phyloP scores from a whole-genome alignment of 108 stramenopile species.

The Skeletonema costatum region DNA sequence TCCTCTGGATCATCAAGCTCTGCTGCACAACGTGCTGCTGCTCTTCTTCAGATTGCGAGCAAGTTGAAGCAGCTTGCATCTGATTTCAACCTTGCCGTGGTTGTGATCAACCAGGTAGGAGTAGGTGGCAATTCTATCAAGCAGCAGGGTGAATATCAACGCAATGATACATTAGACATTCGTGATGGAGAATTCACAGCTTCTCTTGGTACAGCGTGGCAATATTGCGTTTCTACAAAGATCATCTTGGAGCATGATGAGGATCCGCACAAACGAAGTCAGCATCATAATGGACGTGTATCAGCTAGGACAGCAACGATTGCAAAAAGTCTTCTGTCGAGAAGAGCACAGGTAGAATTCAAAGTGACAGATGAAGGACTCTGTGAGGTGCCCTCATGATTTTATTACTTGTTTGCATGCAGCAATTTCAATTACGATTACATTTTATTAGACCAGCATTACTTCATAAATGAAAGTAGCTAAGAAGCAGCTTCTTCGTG shows the following conservation, averaged over 20 bases:
- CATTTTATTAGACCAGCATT: background rate
- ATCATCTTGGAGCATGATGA: conserved; percentile 56
- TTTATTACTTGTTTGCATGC: background rate
- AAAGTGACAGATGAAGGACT: conserved; percentile 31
- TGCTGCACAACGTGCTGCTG: conserved; percentile 57
- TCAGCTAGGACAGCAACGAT: conserved; percentile 33
- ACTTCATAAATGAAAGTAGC: background rate
- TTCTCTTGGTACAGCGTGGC: conserved; percentile 84
- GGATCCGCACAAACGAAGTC: conserved; percentile 38
- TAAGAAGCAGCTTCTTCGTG: too few relatives aligned
- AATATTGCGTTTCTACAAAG: conserved; percentile 84
- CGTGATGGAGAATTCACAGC: conserved; percentile 57
- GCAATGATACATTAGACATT: conserved; percentile 17
- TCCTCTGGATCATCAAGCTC: conserved; percentile 4
- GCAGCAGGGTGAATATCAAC: background rate
- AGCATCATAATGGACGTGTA: background rate
- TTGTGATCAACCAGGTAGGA: conserved; percentile 84
- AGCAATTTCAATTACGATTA: background rate
- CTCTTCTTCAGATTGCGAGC: conserved; percentile 67
- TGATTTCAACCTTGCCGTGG: conserved; percentile 67
- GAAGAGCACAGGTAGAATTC: conserved; percentile 20
- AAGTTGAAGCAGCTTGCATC: conserved; percentile 76
- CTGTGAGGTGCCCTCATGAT: conserved; percentile 20
- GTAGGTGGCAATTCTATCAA: conserved; percentile 1
- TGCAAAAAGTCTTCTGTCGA: conserved; percentile 43